Evolutionary conservation across 2,329 filamentous ascomycete genomes (phyloP).

Genomic region (Leptosphaerulina australis): DNA sequence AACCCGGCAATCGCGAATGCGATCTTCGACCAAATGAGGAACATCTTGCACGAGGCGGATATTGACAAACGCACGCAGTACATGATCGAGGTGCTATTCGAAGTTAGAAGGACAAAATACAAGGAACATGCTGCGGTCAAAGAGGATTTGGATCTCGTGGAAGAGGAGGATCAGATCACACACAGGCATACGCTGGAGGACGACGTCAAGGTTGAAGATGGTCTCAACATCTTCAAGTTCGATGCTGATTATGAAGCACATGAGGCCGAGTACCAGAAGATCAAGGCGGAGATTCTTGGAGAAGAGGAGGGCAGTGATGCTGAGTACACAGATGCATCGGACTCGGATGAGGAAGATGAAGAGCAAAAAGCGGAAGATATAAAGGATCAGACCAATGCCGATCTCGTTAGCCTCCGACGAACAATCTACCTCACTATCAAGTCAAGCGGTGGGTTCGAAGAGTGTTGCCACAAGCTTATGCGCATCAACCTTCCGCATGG

Average conservation of each 20-base stretch:
- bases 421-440: conserved; percentile 98
- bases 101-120: conserved; percentile 94
- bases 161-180: conserved; percentile 98
- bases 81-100: conserved; percentile 97
- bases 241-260: conserved; percentile 89
- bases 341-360: conserved; percentile 74
- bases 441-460: conserved; percentile 94
- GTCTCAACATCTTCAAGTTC: conserved; percentile 93
- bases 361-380: conserved; percentile 89
- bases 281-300: conserved; percentile 92
- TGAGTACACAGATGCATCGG: conserved; percentile 65
- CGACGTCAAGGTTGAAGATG: conserved; percentile 81
- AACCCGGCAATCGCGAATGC: conserved; percentile 83
- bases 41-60: conserved; percentile 92
- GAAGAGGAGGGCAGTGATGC: conserved; percentile 76
- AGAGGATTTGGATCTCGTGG: conserved; percentile 92
- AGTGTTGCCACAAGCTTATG: conserved; percentile 97
- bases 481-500: conserved; percentile 81
- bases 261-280: conserved; percentile 84
- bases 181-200: conserved; percentile 78
- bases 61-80: conserved; percentile 99
- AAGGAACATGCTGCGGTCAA: conserved; percentile 91
- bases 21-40: conserved; percentile 95
- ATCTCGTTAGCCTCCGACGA: conserved; percentile 88
- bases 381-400: conserved; percentile 96